These are phyloP conservation scores for Infundibulicybe gibba DNA, from an alignment of 768 basidiomycete genomes.

Conservation along the genomic window DNA sequence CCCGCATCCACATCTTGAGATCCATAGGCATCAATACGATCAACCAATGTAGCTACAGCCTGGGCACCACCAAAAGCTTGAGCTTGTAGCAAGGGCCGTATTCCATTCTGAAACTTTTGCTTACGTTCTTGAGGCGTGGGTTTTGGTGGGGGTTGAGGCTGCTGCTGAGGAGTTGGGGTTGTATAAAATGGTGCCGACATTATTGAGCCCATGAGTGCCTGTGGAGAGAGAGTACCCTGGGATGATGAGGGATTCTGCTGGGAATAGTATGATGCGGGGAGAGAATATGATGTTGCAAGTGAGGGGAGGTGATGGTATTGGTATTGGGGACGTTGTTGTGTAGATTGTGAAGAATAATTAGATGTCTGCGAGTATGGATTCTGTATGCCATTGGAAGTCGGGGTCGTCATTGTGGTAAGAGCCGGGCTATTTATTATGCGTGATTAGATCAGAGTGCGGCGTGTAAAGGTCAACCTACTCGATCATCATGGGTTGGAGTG, in stretches of 20 bases:
- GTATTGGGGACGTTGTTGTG: constrained; percentile 29
- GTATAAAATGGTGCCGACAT: constrained; percentile 29
- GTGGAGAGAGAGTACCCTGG: constrained; percentile 70
- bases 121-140: constrained; percentile 49
- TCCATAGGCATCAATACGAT: constrained; percentile 56
- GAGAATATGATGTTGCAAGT: constrained; percentile 3
- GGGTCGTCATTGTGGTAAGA: constrained; percentile 54
- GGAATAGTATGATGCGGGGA: constrained; percentile 14
- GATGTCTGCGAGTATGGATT: constrained; percentile 36
- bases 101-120: constrained; percentile 44
- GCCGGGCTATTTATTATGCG: constrained; percentile 44
- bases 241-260: constrained; percentile 28
- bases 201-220: constrained; percentile 44
- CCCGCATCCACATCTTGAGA: constrained; percentile 57
- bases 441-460: not conserved
- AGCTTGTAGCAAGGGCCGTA: constrained; percentile 56
- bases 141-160: constrained; percentile 18
- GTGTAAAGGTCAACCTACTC: constrained; percentile 48
- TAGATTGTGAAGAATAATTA: constrained; percentile 31
- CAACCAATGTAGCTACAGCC: constrained; percentile 61
- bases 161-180: constrained; percentile 17
- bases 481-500: constrained; percentile 52
- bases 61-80: constrained; percentile 64
- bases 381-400: constrained; percentile 35
- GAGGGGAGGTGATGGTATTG: constrained; percentile 26